Evolutionary conservation across 768 basidiomycete genomes (phyloP).

Genomic region (Scleroderma bovista): DNA sequence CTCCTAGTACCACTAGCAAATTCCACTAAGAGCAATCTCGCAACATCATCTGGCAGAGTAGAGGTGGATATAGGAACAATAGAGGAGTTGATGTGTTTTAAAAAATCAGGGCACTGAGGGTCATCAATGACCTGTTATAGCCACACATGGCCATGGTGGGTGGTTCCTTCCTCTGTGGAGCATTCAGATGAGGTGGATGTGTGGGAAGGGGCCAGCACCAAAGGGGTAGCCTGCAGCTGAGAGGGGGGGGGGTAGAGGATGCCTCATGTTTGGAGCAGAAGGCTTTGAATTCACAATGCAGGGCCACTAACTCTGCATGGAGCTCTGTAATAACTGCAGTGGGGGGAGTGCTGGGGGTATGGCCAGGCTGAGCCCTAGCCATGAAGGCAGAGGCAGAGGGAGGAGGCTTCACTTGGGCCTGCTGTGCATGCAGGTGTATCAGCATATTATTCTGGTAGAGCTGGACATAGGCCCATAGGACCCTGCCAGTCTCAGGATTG

Average conservation of each 20-base stretch:
- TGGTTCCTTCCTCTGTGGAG: neutral
- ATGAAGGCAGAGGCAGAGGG: neutral
- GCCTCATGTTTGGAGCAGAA: neutral
- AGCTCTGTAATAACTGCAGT: neutral
- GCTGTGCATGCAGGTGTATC: neutral
- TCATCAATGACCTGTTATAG: neutral
- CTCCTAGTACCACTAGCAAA: too few relatives aligned
- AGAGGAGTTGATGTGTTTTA: neutral
- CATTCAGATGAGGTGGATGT: neutral
- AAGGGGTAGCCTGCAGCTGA: neutral
- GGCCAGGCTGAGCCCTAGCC: neutral
- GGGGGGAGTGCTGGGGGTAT: neutral
- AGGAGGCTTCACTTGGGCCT: neutral
- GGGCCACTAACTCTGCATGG: neutral
- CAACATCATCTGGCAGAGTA: too few relatives aligned
- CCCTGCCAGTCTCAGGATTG: neutral
- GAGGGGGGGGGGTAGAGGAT: neutral
- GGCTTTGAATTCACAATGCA: neutral
- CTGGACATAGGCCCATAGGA: neutral
- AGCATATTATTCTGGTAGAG: neutral
- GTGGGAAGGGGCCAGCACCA: neutral
- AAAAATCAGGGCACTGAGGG: neutral
- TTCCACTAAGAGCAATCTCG: too few relatives aligned
- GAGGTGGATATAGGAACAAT: neutral
- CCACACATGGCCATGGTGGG: neutral